Conservation (phyloP, 805 yeast genomes). For the Suhomyces vadensis region DNA sequence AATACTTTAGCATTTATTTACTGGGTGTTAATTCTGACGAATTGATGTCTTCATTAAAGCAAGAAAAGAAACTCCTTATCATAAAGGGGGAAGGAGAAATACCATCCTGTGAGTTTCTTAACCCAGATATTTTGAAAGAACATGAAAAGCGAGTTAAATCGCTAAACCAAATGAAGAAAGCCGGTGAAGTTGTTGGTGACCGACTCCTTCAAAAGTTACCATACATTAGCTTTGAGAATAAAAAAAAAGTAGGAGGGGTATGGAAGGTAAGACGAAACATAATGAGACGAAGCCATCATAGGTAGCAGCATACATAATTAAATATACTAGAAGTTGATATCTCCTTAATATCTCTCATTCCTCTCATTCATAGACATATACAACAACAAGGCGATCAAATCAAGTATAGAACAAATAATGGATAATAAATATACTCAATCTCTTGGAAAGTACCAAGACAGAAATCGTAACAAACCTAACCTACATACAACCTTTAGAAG, state of each 20-base stretch:
- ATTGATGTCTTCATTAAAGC: slow-evolving; percentile 6
- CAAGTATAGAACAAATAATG: too few species aligned
- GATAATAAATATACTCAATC: too few species aligned
- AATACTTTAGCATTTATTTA: slow-evolving; percentile 55
- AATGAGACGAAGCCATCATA: slow-evolving; percentile 31
- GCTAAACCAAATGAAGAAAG: slow-evolving; percentile 9
- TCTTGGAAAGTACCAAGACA: too few species aligned
- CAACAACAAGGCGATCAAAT: too few species aligned
- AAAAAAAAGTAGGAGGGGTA: slow-evolving; percentile 50
- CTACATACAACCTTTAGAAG: too few species aligned
- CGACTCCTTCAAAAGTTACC: slow-evolving; percentile 14
- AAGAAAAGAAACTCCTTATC: slow-evolving; percentile 40
- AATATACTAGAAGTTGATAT: too few species aligned
- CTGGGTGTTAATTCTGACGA: slow-evolving; percentile 37
- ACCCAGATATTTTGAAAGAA: slow-evolving; percentile 24
- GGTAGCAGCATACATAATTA: background rate
- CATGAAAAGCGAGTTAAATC: slow-evolving; percentile 23
- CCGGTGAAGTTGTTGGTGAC: slow-evolving; percentile 3
- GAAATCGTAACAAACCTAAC: too few species aligned
- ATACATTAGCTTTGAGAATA: slow-evolving; percentile 28
- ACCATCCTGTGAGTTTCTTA: slow-evolving; percentile 56
- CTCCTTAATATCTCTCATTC: too few species aligned
- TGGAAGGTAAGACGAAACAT: slow-evolving; percentile 62
- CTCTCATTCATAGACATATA: too few species aligned
- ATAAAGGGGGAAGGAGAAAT: slow-evolving; percentile 66